Conservation (phyloP, 768 basidiomycete species). For the Lactarius tabidus region DNA sequence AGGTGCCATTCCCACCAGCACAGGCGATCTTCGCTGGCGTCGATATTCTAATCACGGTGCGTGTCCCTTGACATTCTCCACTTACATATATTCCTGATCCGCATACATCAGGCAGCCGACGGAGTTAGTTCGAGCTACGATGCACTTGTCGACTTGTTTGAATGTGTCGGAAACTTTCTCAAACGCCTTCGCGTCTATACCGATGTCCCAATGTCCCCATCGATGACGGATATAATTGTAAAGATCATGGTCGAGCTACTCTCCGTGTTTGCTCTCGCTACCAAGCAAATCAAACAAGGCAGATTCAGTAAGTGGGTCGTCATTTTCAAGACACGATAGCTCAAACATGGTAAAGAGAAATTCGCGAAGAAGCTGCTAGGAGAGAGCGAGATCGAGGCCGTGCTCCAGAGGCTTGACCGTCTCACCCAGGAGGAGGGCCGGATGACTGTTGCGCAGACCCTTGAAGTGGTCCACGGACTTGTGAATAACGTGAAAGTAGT, state of each 20-base stretch:
- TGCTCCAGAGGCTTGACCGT: not conserved
- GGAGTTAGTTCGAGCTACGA: not conserved
- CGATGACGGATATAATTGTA: not conserved
- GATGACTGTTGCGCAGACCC: not conserved
- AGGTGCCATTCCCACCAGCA: not conserved
- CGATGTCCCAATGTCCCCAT: not conserved
- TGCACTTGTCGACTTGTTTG: conserved; percentile 1
- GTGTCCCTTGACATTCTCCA: not conserved
- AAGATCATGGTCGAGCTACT: conserved; percentile 9
- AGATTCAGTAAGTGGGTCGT: not conserved
- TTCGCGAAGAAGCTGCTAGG: conserved; percentile 2
- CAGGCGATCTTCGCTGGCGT: not conserved
- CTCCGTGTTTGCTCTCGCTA: not conserved
- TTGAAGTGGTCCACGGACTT: conserved; percentile 3
- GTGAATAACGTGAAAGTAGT: not conserved
- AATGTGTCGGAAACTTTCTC: conserved; percentile 4
- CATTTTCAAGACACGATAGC: not conserved
- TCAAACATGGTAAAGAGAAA: not conserved
- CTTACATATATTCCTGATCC: not conserved
- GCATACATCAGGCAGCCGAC: not conserved
- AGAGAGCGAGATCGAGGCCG: conserved; percentile 2
- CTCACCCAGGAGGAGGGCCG: conserved; percentile 8
- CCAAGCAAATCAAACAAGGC: not conserved
- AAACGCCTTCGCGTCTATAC: conserved; percentile 1
- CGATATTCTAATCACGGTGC: not conserved